phyloP scores from a whole-genome alignment of 139 green algal species.

The Coccomyxa sp. region DNA sequence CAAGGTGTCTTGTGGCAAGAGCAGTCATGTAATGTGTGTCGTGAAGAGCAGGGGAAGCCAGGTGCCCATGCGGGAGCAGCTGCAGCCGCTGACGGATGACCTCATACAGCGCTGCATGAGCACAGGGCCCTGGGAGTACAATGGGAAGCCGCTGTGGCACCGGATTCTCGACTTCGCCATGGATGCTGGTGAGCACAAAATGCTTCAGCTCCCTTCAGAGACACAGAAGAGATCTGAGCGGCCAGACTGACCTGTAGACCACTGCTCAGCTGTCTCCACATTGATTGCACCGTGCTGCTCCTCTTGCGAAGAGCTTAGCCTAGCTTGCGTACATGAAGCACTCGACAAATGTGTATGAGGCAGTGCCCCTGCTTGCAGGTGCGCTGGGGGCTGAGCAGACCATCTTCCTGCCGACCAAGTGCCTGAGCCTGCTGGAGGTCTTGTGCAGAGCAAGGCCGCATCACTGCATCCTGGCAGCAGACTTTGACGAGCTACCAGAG shows the following conservation, averaged over 20 bases:
- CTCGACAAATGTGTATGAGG: neutral
- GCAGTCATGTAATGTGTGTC: no score
- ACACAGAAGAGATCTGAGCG: neutral
- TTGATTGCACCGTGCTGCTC: neutral
- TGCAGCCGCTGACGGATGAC: slow-evolving; percentile 51
- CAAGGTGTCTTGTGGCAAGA: no score
- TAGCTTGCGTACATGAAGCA: neutral
- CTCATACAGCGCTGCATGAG: slow-evolving; percentile 46
- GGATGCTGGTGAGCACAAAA: neutral
- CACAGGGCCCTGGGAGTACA: neutral
- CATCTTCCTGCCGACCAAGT: slow-evolving; percentile 63
- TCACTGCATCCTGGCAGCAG: slow-evolving; percentile 70
- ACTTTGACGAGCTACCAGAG: slow-evolving; percentile 85
- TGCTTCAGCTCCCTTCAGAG: neutral
- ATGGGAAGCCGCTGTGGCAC: neutral
- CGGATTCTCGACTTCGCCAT: neutral
- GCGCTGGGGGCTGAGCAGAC: neutral
- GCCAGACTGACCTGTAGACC: neutral
- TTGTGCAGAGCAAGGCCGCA: slow-evolving; percentile 59
- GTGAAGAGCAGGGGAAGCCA: no score
- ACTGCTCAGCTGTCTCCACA: neutral
- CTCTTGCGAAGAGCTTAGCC: neutral
- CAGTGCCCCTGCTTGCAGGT: neutral
- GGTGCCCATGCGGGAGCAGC: slow-evolving; percentile 36
- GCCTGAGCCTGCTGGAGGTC: slow-evolving; percentile 61